phyloP scores from a whole-genome alignment of 78 protist genomes.

The Diacronema lutheri region DNA sequence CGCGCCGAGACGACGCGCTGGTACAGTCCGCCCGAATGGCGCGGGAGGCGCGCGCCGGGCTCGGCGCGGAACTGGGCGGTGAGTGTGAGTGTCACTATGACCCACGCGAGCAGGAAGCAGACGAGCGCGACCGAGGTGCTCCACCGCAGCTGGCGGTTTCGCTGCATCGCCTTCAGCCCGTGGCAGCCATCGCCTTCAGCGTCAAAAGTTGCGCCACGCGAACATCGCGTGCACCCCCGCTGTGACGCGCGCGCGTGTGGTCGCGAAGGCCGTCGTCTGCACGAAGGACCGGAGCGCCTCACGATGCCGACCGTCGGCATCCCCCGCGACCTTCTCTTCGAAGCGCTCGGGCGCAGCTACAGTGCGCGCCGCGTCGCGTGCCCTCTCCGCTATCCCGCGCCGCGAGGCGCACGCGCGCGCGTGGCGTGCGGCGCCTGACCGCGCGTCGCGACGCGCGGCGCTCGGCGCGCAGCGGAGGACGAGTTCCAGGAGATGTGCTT shows the following conservation, averaged over 20 bases:
- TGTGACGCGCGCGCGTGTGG: too few species aligned
- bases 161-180: too few species aligned
- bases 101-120: neutral
- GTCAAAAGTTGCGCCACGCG: too few species aligned
- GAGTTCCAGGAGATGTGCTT: slow-evolving; percentile 92
- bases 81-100: neutral
- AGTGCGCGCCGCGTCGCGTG: neutral
- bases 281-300: too few species aligned
- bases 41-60: too few species aligned
- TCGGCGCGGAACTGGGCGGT: too few species aligned
- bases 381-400: neutral
- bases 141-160: too few species aligned
- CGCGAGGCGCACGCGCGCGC: neutral
- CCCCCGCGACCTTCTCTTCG: slow-evolving; percentile 23
- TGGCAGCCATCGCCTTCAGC: too few species aligned
- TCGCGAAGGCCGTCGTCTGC: too few species aligned
- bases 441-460: neutral
- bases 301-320: slow-evolving; percentile 53
- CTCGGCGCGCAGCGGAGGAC: slow-evolving; percentile 31
- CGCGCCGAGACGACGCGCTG: too few species aligned
- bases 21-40: too few species aligned
- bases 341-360: slow-evolving; percentile 14
- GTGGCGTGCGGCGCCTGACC: neutral
- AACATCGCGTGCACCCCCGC: too few species aligned
- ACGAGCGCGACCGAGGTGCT: neutral